Base-by-base conservation (phyloP, 345 rosid species). In the Cardamine occulta region DNA sequence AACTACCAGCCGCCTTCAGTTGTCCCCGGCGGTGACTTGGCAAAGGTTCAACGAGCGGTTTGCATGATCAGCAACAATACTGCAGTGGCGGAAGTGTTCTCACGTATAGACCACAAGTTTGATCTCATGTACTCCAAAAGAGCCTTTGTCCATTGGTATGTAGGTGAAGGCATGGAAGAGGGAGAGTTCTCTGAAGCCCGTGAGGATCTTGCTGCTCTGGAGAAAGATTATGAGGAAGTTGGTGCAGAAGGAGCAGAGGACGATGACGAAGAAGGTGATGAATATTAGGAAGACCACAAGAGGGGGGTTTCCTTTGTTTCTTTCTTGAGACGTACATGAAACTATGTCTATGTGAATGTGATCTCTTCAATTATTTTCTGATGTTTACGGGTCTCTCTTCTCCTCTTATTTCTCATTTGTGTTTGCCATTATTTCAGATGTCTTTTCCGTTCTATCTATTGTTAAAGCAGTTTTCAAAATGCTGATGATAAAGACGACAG, bases 81-180 rank as follows among this genome's bases (percentile, higher is more conserved):
- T 52, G 91, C 93, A 6, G 93, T 88, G 59, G 97, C 87, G 4
- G 90, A 91, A 81, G 93, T 91, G 63, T 91, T 91, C 84, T 74
- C 87, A 51, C 80, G 88, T 47, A 88, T 91, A 53, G 87, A 89
- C 84, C 86, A 79, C 81, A 91, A 91, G 71, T 91, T 91, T 57
- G 94, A 91, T 76, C 90, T 91, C 82, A 91, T 91, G 97, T 91
- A 88, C 74, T 31, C 92, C 54, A 91, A 91, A 83, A 80, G 97
- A 64, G 97, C 97, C 19, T 89, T 88, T 29, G 97, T 91, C 14
- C 94, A 89, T 71, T 91, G 94, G 94, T 89, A 91, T 17, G 94
- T 91, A n/a, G 97, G 97, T 4, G 97, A 91, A 78, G 97, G 94
- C 51, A 88, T 91, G 97, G 97, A 88, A 78, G 97, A 91, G 80